Conservation (phyloP, 2,329 filamentous ascomycete genomes). For the Colletotrichum coccodes region DNA sequence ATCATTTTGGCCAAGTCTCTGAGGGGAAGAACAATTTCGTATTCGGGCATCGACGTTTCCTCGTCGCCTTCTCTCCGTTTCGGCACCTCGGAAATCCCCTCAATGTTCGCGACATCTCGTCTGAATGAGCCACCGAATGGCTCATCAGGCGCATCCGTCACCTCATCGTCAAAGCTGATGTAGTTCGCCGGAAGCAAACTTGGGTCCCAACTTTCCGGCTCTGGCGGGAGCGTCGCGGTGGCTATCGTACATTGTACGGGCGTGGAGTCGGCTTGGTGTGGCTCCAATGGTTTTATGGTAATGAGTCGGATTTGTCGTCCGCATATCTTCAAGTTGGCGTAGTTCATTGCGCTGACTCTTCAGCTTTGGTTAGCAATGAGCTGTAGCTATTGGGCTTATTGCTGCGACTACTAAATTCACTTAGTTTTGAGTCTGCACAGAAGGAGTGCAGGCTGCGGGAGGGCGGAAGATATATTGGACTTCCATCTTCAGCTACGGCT, state of each 20-base stretch:
- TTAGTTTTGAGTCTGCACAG: not conserved
- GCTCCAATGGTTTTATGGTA: not conserved
- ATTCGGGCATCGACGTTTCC: not conserved
- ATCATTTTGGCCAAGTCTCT: not conserved
- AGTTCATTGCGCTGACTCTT: not conserved
- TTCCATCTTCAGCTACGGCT: not conserved
- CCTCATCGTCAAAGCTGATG: not conserved
- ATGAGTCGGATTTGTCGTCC: not conserved
- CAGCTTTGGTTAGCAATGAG: not conserved
- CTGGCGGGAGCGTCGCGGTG: not conserved
- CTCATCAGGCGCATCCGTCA: not conserved
- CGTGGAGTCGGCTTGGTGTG: not conserved
- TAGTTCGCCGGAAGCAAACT: not conserved
- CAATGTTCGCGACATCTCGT: not conserved
- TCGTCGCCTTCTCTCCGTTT: not conserved
- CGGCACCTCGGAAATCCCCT: not conserved
- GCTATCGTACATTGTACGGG: not conserved
- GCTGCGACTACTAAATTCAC: not conserved
- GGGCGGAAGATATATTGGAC: not conserved
- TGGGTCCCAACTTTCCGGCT: not conserved
- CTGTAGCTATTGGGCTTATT: not conserved
- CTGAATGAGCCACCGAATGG: not conserved
- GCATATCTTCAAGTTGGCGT: not conserved
- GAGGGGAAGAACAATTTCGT: not conserved
- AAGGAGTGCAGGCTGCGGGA: not conserved